These are phyloP conservation scores for Pisolithus tinctorius DNA, from an alignment of 768 basidiomycete genomes.

Conservation along the genomic window DNA sequence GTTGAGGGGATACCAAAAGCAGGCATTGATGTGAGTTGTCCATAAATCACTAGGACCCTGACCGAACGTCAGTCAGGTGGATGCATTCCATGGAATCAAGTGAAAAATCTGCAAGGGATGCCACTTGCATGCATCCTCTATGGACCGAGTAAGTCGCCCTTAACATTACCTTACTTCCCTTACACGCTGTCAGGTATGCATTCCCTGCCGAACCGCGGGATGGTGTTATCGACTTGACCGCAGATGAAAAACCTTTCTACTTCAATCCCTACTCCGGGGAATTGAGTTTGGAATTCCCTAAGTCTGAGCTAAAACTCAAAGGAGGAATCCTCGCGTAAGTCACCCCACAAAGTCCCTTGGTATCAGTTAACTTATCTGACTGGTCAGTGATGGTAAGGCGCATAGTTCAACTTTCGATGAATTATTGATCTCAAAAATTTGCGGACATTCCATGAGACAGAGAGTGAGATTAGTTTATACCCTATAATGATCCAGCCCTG, in stretches of 20 bases:
- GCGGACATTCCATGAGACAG: conserved; percentile 24
- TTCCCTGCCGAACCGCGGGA: conserved; percentile 59
- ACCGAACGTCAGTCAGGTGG: conserved; percentile 51
- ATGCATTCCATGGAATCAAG: conserved; percentile 85
- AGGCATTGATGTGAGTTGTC: conserved; percentile 63
- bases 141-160: conserved; percentile 74
- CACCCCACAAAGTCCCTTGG: neutral
- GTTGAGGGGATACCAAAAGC: conserved; percentile 87
- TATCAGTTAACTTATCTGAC: conserved; percentile 3
- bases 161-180: neutral
- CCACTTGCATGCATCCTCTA: conserved; percentile 79
- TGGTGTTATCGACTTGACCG: conserved; percentile 70
- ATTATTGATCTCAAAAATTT: neutral
- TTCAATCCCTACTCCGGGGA: conserved; percentile 92
- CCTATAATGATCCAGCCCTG: conserved; percentile 1
- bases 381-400: conserved; percentile 29
- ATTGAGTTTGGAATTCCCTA: conserved; percentile 79
- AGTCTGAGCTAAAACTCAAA: conserved; percentile 63
- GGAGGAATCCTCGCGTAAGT: conserved; percentile 90
- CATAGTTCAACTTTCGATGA: neutral
- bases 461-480: conserved; percentile 36
- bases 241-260: conserved; percentile 74
- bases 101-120: conserved; percentile 59
- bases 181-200: conserved; percentile 47
- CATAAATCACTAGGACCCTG: neutral